Evolutionary conservation across 495 filamentous ascomycete genomes (phyloP), one percentile per base, ranked within the genome.

Genomic region (Penicillium angulare): DNA sequence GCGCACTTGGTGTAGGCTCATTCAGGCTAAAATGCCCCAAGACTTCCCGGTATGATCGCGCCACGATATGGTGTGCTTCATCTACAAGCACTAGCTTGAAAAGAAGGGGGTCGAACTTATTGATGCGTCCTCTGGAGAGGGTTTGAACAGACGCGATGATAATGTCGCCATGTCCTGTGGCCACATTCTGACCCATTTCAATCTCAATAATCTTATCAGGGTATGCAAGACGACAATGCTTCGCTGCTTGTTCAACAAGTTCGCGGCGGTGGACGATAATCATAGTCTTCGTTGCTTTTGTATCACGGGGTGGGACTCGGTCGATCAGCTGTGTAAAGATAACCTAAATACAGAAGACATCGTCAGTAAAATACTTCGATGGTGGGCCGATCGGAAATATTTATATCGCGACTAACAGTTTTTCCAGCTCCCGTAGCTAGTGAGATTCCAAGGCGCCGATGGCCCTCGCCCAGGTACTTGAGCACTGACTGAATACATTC

Each of bases 1-100:
- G 90, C 3, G 82, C 81, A 33, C 76, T 56, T 0, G 71, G 23
- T 4, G 63, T 55, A 61, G 69, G 78, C 35, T 79, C 63, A 29
- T 77, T 64, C 33, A 97, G 76, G 0, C 85, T 81, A 64, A 98
- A 90, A 67, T 99, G 79, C 2, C 75, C 69, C 47, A 99, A 67
- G 2, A 80, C 78, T 23, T 73, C 77, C 51, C 92, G 73, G 61
- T 97, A 99, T 27, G 80, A 79, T 7, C 79, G 74, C 5, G 92
- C 87, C 26, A 96, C 92, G 42, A 97, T 96, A 68, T 97, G 93
- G 69, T 99, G 93, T n/a, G 90, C 92, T 64, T 99, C 93, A 58
- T 99, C 93, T 6, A 99, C 92, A 12, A 99, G 77, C 2, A 99
- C 69, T 0, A 99, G 81, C 65, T 99, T 99, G 76, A 92, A 97